Evolutionary conservation across 495 filamentous ascomycete genomes (phyloP), one percentile per base, ranked within the genome.

Genomic region (Lepraria neglecta): DNA sequence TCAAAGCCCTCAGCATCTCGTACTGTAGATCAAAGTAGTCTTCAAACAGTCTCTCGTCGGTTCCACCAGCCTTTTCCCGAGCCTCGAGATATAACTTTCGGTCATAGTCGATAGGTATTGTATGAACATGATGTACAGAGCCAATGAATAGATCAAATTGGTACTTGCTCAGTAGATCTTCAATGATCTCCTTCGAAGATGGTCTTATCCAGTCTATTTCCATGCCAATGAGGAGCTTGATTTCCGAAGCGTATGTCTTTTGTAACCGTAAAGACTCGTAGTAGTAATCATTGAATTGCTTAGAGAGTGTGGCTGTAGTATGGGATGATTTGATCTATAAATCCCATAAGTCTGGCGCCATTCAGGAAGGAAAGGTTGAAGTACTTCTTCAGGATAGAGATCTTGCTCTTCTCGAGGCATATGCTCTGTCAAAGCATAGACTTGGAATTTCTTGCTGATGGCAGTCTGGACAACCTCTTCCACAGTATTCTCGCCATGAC

Each of bases 401-500:
- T 97, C 94, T 59, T 82, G 77, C 9, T 78, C 72, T 45, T 80
- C 81, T 60, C 92, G 88, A 12, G 91, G 90, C 85, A 97, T 96
- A 74, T 98, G 95, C 77, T 98, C 94, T n/a, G 94, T 97, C 58
- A 97, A 74, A 44, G 88, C 90, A 68, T 96, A 90, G 63, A 86
- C 82, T 59, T 82, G 78, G 82, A 95, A 92, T 58, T 87, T 85
- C 60, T 84, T 78, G 53, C 75, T 70, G 72, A 97, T 91, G 65
- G 94, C 94, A 21, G 83, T 80, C 64, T 83, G 80, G 70, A 97
- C 78, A 60, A 97, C 82, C 64, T 90, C 85, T 69, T 96, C 92
- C 27, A 97, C 82, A 17, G 82, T 80, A 73, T 92, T 82, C 69
- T 85, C 81, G 27, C 92, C 94, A 76, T 97, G 94, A 67, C 86